phyloP scores from a whole-genome alignment of 768 basidiomycete species.

The Tricholoma matsutake region DNA sequence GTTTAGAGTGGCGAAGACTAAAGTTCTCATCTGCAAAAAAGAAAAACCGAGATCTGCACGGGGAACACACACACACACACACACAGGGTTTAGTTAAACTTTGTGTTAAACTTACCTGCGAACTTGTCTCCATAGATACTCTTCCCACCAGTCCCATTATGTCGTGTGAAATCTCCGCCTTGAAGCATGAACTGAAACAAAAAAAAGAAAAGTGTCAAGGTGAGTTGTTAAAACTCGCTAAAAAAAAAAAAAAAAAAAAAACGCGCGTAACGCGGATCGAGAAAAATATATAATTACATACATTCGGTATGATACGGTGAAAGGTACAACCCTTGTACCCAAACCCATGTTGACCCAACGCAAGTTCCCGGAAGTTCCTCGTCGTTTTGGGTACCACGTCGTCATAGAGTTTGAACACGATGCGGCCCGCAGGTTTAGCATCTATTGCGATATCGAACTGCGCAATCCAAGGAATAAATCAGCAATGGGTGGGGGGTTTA shows the following conservation, averaged over 20 bases:
- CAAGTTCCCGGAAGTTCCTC: conserved; percentile 78
- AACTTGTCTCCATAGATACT: conserved; percentile 86
- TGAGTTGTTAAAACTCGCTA: not conserved
- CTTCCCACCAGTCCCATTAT: conserved; percentile 78
- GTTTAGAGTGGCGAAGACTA: conserved; percentile 54
- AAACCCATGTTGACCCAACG: conserved; percentile 62
- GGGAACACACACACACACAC: too few species aligned
- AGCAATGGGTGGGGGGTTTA: too few species aligned
- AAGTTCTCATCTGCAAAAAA: conserved; percentile 64
- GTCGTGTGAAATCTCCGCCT: conserved; percentile 80
- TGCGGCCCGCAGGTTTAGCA: conserved; percentile 57
- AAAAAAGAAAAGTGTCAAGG: not conserved
- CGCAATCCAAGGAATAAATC: too few species aligned
- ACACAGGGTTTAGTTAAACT: too few species aligned
- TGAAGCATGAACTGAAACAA: conserved; percentile 84
- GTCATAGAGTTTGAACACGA: conserved; percentile 84
- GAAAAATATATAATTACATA: too few species aligned
- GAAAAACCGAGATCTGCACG: too few species aligned
- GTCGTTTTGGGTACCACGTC: conserved; percentile 79
- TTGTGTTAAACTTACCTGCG: conserved; percentile 55
- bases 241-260: not conserved
- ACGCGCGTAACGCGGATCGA: too few species aligned
- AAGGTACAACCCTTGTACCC: conserved; percentile 70
- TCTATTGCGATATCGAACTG: conserved; percentile 66
- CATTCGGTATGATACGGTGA: conserved; percentile 72